These are phyloP conservation scores for Leccinum laetum DNA, from an alignment of 1,284 basidiomycete genomes.

Conservation along the genomic window DNA sequence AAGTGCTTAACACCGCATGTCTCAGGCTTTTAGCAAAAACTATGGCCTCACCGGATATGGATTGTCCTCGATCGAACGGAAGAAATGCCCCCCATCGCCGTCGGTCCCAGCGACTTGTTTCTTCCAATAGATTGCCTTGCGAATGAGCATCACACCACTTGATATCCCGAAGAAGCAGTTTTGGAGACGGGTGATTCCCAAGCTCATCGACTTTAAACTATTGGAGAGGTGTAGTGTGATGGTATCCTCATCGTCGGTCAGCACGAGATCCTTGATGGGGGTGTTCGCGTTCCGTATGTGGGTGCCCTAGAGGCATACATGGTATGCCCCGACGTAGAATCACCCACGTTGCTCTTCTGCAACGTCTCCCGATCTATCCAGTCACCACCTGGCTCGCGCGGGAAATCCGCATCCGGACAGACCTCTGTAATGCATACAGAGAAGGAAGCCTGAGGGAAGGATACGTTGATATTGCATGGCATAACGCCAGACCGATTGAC, in stretches of 20 bases:
- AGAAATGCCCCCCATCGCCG: not conserved
- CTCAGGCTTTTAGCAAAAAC: not conserved
- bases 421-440: slow-evolving; percentile 34
- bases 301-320: slow-evolving; percentile 7
- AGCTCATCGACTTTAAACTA: slow-evolving; percentile 18
- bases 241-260: slow-evolving; percentile 37
- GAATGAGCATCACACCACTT: slow-evolving; percentile 65
- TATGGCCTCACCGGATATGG: slow-evolving; percentile 38
- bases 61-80: slow-evolving; percentile 28
- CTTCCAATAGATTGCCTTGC: slow-evolving; percentile 66
- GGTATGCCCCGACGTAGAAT: slow-evolving; percentile 12
- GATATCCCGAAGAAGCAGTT: slow-evolving; percentile 73
- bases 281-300: not conserved
- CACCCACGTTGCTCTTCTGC: slow-evolving; percentile 33
- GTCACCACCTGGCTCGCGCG: slow-evolving; percentile 42
- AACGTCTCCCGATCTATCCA: slow-evolving; percentile 34
- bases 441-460: not conserved
- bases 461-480: not conserved
- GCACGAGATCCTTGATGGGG: slow-evolving; percentile 25
- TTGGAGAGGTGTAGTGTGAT: slow-evolving; percentile 26
- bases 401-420: slow-evolving; percentile 51
- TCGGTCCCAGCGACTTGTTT: slow-evolving; percentile 49
- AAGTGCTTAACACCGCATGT: not conserved
- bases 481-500: not conserved
- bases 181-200: slow-evolving; percentile 31